Conservation (phyloP, 805 yeast genomes). For the Tetrapisispora fleetii region DNA sequence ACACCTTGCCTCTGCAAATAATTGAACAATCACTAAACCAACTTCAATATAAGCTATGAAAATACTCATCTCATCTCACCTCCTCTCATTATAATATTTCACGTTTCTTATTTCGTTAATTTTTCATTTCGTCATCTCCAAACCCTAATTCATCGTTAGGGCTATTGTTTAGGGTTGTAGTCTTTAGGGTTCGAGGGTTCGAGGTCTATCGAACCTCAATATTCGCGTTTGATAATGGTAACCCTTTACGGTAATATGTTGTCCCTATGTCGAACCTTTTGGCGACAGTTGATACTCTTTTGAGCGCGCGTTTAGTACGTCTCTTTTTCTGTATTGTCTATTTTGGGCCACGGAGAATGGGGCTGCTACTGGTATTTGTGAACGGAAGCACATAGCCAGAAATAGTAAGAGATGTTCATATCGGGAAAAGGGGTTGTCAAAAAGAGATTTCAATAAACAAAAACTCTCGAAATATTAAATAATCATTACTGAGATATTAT, state of each 20-base stretch:
- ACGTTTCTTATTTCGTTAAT: no score
- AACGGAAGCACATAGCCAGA: neutral
- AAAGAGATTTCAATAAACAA: neutral
- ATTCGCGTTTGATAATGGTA: neutral
- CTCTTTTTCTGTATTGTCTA: neutral
- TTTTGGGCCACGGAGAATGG: neutral
- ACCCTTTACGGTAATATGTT: neutral
- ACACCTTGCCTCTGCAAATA: no score
- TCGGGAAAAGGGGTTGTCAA: neutral
- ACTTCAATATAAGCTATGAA: neutral
- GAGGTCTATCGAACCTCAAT: no score
- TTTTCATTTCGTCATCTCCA: no score
- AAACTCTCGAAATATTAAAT: neutral
- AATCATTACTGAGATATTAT: neutral
- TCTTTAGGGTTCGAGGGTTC: no score
- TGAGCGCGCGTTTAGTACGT: neutral
- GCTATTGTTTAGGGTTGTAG: no score
- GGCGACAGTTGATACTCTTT: neutral
- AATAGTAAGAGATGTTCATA: neutral
- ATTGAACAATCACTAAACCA: no score
- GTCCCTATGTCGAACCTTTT: neutral
- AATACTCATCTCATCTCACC: neutral
- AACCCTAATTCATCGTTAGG: no score
- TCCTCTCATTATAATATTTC: no score
- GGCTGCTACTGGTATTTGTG: neutral